Base-by-base conservation (phyloP, 2,329 filamentous ascomycete species). In the Myriangium duriaei region DNA sequence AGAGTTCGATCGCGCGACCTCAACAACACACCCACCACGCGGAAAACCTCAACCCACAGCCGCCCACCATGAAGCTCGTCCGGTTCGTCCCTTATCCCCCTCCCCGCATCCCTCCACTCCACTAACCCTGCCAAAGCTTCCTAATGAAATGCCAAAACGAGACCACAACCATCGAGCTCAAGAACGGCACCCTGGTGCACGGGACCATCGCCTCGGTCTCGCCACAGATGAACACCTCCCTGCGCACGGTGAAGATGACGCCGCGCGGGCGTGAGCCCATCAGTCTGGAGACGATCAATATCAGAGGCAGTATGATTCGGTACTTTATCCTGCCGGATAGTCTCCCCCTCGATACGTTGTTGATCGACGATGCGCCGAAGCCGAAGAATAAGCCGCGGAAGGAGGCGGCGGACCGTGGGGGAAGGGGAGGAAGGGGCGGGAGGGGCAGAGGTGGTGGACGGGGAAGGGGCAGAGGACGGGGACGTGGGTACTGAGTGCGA, bases 311-410 rank as follows among this genome's bases (percentile, higher is more conserved):
- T 45, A 95, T 87, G 13, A 92, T 98, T 60, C 79, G 91, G 62
- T 95, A 95, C 66, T 88, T 82, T 60, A 94, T 98, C 59, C 79
- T 98, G 9, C 91, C 91, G 40, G 91, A 98, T 66, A 91, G 83
- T 46, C 72, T 98, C 53, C 88, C 88, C 28, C 74, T 98, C 47
- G 91, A 98, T 62, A 95, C 88, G 29, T 73, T 98, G 37, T 73
- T 98, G 45, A 86, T 98, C 51, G 91, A 98, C 60, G 91, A 98
- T 64, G 78, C 85, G 53, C 86, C 88, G 36, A 98, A 98, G 71
- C 88, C 91, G 44, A 96, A 96, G 81, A 98, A 98, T 68, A 98
- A 98, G 77, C 88, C 91, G 16, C 76, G 88, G 57, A 98, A 98
- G 72, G 91, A 96, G 66, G 72, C 62, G 5, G 65, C 71, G 19